These are phyloP conservation scores for Aspergillus olivimuriae DNA, from an alignment of 495 filamentous ascomycete species.

Conservation along the genomic window DNA sequence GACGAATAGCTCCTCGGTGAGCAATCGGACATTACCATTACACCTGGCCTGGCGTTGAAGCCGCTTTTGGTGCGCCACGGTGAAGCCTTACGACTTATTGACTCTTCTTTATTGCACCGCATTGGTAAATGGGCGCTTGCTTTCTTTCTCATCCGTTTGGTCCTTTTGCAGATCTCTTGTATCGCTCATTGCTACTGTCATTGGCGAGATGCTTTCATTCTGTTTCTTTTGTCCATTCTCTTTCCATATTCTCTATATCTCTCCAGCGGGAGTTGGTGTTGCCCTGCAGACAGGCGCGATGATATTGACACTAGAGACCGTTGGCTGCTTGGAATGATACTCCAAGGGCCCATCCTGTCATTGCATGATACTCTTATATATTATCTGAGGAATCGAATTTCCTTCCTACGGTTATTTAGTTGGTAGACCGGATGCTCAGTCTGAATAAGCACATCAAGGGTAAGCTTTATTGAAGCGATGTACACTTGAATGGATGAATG, in stretches of 20 bases:
- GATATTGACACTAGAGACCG: slow-evolving; percentile 12
- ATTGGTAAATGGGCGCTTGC: slow-evolving; percentile 18
- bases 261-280: slow-evolving; percentile 38
- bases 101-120: slow-evolving; percentile 15
- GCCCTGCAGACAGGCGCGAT: slow-evolving; percentile 19
- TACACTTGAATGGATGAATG: too few relatives aligned
- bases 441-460: too few relatives aligned
- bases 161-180: not conserved
- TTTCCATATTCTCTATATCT: slow-evolving; percentile 24
- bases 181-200: slow-evolving; percentile 8
- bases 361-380: slow-evolving; percentile 5
- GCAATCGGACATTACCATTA: not conserved
- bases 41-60: slow-evolving; percentile 1
- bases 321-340: slow-evolving; percentile 7
- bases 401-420: too few relatives aligned
- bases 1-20: slow-evolving; percentile 45
- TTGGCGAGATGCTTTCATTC: slow-evolving; percentile 11
- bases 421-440: too few relatives aligned
- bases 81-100: slow-evolving; percentile 15
- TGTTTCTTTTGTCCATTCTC: slow-evolving; percentile 16
- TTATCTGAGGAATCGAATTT: too few relatives aligned
- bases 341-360: slow-evolving; percentile 3
- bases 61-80: not conserved
- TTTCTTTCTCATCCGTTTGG: slow-evolving; percentile 4
- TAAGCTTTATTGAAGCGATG: too few relatives aligned